Evolutionary conservation across 2,329 filamentous ascomycete species (phyloP), one percentile per base, ranked within the genome.

Genomic region (Zymoseptoria brevis): DNA sequence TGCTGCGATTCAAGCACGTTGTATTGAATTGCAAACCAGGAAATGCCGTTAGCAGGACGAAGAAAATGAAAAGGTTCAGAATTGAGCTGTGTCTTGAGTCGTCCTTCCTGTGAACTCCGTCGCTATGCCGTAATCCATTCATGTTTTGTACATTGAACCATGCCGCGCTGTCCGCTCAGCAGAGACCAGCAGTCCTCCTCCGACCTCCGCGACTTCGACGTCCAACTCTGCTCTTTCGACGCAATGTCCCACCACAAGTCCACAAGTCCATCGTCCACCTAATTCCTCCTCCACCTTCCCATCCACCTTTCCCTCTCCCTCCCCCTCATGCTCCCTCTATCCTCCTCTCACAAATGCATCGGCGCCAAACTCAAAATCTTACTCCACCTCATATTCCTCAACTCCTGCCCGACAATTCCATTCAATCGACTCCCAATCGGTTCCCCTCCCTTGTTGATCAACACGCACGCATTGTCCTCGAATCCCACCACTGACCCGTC

Each of bases 311-410:
- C 24, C 48, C 55, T 58, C n/a, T 29, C 26, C 41, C 51, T 35
- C n/a, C 57, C 26, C 16, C 8, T 52, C 22, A 4, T 53, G 41
- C 19, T 53, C 22, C 21, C n/a, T 29, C 55, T 19, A 22, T 22
- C 21, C 52, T 21, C 26, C 26, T 19, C 54, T 75, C 82, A 89
- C 73, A 89, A 77, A 76, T 89, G 85, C 83, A 88, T 86, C 53
- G 94, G 93, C 57, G 94, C 94, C 82, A 99, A 84, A 68, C 90
- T 96, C 73, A 99, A 77, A 70, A 99, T 97, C 84, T 97, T 99
- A 70, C 91, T 96, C 94, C 94, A 99, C 78, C 96, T 88, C 81
- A 89, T 94, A 73, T 89, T 85, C 73, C 89, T 86, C 75, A 99
- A 77, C 79, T 99, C 94, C 29, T 86, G 83, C 60, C 91, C 94